Conservation (phyloP, 805 yeast species). For the Saccharomycopsis sp. region DNA sequence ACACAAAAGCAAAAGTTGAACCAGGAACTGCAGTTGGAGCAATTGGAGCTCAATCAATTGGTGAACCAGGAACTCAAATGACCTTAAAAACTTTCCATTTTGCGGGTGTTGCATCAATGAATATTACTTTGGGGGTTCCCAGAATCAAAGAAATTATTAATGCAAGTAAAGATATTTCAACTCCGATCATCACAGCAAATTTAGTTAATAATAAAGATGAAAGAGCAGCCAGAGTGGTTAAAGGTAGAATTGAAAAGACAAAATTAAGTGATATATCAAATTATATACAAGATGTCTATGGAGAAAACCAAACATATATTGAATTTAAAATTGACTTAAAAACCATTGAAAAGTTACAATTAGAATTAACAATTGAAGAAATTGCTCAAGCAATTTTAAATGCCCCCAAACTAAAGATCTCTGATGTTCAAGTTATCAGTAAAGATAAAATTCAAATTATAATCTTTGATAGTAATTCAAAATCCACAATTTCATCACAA, state of each 20-base stretch:
- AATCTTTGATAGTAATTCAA: constrained; percentile 30
- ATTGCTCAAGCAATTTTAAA: constrained; percentile 70
- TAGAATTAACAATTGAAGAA: constrained; percentile 79
- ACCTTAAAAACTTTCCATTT: constrained; percentile 94
- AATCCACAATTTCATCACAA: constrained; percentile 29
- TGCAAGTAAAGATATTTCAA: constrained; percentile 89
- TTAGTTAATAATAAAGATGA: constrained; percentile 90
- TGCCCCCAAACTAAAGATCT: constrained; percentile 86
- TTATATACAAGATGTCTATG: constrained; percentile 90
- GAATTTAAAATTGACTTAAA: constrained; percentile 72
- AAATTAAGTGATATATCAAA: constrained; percentile 74
- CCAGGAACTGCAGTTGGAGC: constrained; percentile 99
- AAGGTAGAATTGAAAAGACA: constrained; percentile 95
- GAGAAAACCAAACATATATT: constrained; percentile 63
- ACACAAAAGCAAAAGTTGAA: constrained; percentile 84
- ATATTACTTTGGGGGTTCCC: constrained; percentile 97
- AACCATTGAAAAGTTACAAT: constrained; percentile 81
- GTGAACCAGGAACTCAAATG: constrained; percentile 99
- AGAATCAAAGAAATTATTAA: constrained; percentile 98
- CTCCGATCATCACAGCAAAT: constrained; percentile 93
- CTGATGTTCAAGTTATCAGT: constrained; percentile 61
- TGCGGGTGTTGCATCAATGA: constrained; percentile 99
- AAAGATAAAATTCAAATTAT: constrained; percentile 61
- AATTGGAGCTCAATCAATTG: constrained; percentile 97
- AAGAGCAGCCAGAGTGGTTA: constrained; percentile 96